These are phyloP conservation scores for Corymbia maculata DNA, from an alignment of 345 rosid species.

Conservation along the genomic window DNA sequence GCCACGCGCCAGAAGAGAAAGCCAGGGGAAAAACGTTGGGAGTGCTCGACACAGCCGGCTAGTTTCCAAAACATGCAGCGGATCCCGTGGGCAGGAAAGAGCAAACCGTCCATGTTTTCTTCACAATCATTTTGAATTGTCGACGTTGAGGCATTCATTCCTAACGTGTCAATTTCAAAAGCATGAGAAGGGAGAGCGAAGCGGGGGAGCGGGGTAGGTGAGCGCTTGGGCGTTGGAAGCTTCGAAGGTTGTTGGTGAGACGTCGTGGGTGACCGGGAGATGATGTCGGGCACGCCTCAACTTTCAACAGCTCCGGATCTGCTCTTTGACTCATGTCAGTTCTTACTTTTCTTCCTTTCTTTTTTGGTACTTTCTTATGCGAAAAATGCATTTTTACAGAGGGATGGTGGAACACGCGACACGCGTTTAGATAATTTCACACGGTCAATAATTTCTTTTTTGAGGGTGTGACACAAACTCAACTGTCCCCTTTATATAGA, in stretches of 20 bases:
- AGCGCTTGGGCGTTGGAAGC: not conserved
- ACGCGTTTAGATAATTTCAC: not conserved
- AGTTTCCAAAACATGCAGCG: not conserved
- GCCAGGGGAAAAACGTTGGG: not conserved
- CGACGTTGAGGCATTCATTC: not conserved
- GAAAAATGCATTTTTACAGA: rapidly evolving
- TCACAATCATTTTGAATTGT: not conserved
- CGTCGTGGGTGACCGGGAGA: not conserved
- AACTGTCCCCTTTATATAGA: not conserved
- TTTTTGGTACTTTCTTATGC: too few relatives aligned
- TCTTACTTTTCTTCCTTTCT: not conserved
- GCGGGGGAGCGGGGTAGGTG: not conserved
- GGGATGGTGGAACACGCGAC: not conserved
- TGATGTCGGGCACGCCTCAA: not conserved
- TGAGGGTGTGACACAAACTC: not conserved
- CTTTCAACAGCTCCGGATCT: not conserved
- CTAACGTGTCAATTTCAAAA: not conserved
- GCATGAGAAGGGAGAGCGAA: not conserved
- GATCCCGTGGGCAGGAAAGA: not conserved
- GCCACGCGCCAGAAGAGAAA: not conserved
- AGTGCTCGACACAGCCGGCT: not conserved
- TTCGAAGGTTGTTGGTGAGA: not conserved
- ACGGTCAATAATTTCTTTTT: not conserved
- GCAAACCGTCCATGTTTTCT: not conserved
- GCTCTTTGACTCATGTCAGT: not conserved